These are phyloP conservation scores for Beauveria scarabaeidicola DNA, from an alignment of 2,329 filamentous ascomycete genomes.

Conservation along the genomic window DNA sequence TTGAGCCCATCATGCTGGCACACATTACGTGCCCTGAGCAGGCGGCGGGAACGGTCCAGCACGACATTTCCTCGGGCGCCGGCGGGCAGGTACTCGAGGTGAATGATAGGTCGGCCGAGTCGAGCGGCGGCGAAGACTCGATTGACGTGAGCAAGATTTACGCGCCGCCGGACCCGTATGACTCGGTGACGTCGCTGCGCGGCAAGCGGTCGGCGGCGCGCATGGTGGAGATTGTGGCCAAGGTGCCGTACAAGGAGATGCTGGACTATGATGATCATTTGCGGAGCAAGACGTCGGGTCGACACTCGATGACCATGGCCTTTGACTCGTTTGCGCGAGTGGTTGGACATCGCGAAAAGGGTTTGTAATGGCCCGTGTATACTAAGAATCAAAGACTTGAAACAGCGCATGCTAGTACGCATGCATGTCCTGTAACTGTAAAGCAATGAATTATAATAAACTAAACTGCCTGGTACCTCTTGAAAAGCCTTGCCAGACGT, in stretches of 20 bases:
- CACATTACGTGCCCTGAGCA: slow-evolving; percentile 79
- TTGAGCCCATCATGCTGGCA: slow-evolving; percentile 91
- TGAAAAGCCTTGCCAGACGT: no score
- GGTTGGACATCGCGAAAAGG: slow-evolving; percentile 45
- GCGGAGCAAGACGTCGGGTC: slow-evolving; percentile 77
- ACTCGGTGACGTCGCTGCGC: slow-evolving; percentile 48
- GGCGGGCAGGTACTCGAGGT: slow-evolving; percentile 69
- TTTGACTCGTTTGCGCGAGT: slow-evolving; percentile 50
- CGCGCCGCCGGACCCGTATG: slow-evolving; percentile 76
- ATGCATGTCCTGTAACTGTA: neutral
- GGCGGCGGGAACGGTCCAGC: slow-evolving; percentile 71
- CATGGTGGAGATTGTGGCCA: slow-evolving; percentile 63
- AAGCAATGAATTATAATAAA: no score
- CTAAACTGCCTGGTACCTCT: no score
- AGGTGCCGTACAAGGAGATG: slow-evolving; percentile 94
- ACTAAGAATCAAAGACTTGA: neutral
- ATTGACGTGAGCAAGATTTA: slow-evolving; percentile 75
- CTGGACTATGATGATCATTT: slow-evolving; percentile 87
- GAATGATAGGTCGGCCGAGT: slow-evolving; percentile 39
- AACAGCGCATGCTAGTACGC: neutral
- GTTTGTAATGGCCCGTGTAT: slow-evolving; percentile 22
- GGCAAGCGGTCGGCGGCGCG: slow-evolving; percentile 40
- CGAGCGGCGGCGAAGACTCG: slow-evolving; percentile 22
- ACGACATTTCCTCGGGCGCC: slow-evolving; percentile 66
- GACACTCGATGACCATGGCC: slow-evolving; percentile 53